A percentile compares a stretch with the other conserved stretches of the same genome.
Conservation (phyloP, 1,284 basidiomycete genomes). For the Ceratobasidium sp. region DNA sequence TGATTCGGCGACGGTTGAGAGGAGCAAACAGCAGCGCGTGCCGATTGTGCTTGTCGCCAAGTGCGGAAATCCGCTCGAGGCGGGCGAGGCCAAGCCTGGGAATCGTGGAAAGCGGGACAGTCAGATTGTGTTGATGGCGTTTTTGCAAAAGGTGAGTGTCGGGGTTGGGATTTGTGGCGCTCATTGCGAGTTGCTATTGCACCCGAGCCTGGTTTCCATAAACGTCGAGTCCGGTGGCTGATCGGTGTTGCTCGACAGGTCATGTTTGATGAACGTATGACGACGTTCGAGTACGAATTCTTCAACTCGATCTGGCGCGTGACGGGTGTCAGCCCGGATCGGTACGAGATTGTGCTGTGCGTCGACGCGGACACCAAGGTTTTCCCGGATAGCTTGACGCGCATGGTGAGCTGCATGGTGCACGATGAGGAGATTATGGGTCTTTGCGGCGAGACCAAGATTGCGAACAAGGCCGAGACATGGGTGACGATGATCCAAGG, state of each 20-base stretch:
- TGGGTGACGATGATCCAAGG: slow-evolving; percentile 98
- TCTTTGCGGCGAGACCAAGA: slow-evolving; percentile 97
- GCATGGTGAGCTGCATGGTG: slow-evolving; percentile 97
- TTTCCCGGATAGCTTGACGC: slow-evolving; percentile 85
- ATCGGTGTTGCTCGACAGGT: slow-evolving; percentile 55
- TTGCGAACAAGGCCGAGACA: slow-evolving; percentile 96
- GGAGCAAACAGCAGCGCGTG: slow-evolving; percentile 80
- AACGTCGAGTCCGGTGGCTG: too few relatives aligned
- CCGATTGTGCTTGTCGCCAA: slow-evolving; percentile 97
- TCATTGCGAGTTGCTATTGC: too few relatives aligned
- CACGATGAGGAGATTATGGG: slow-evolving; percentile 99
- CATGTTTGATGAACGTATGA: slow-evolving; percentile 99
- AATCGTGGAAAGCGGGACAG: slow-evolving; percentile 99
- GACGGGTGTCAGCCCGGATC: too few relatives aligned
- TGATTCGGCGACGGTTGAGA: slow-evolving; percentile 91
- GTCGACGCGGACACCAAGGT: slow-evolving; percentile 99
- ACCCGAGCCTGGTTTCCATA: too few relatives aligned
- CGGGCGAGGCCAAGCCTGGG: slow-evolving; percentile 91
- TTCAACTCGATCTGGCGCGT: slow-evolving; percentile 97
- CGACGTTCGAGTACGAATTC: slow-evolving; percentile 98
- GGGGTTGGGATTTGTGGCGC: background rate
- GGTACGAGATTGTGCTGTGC: too few relatives aligned
- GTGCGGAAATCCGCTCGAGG: slow-evolving; percentile 91
- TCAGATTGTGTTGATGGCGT: slow-evolving; percentile 97
- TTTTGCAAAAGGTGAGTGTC: slow-evolving; percentile 83